Conservation (phyloP, 2,329 filamentous ascomycete genomes). For the Diaporthe capsici region DNA sequence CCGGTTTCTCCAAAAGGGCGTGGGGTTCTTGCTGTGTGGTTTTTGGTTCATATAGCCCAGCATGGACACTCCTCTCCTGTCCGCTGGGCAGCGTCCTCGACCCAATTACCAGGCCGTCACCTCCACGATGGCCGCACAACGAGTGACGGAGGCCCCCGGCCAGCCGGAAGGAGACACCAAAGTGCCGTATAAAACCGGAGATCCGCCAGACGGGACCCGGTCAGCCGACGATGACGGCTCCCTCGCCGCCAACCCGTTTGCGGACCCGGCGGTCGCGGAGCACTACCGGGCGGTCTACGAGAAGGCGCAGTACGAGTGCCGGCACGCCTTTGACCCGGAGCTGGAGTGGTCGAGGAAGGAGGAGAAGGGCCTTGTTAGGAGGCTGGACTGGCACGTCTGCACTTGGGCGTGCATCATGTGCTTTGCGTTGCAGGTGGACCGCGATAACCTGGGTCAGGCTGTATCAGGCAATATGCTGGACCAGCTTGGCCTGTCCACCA, state of each 20-base stretch:
- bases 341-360: conserved; percentile 67
- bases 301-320: conserved; percentile 63
- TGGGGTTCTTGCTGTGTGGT: conserved; percentile 5
- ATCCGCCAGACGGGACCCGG: background rate
- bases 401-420: conserved; percentile 70
- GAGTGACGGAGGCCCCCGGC: background rate
- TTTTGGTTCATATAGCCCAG: background rate
- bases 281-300: conserved; percentile 54
- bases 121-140: conserved; percentile 8
- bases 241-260: conserved; percentile 49
- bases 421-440: conserved; percentile 72
- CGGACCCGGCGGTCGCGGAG: conserved; percentile 48
- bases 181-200: background rate
- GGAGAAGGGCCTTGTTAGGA: conserved; percentile 67
- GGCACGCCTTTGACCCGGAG: conserved; percentile 67
- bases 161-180: background rate
- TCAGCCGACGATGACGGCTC: conserved; percentile 34
- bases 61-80: conserved; percentile 28
- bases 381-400: conserved; percentile 56
- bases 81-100: background rate
- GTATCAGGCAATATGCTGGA: conserved; percentile 72
- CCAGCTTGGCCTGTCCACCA: conserved; percentile 62
- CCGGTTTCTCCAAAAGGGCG: background rate
- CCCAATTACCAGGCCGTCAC: background rate
- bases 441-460: conserved; percentile 71